phyloP scores from a whole-genome alignment of 2,329 filamentous ascomycete species.

The Nakataea oryzae region DNA sequence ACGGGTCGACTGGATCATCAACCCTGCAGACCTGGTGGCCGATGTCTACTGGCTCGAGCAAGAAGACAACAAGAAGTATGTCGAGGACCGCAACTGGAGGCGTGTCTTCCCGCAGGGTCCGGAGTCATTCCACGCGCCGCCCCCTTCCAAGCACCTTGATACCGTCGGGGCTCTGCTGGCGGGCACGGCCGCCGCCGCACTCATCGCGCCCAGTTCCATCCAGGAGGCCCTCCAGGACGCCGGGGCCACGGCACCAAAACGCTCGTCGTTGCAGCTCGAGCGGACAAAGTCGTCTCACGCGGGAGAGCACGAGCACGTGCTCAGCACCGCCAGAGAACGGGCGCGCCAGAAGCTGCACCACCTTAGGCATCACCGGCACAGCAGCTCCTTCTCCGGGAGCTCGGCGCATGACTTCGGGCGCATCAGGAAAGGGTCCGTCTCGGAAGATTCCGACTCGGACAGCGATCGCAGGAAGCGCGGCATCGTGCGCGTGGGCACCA shows the following conservation, averaged over 20 bases:
- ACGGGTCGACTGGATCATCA: slow-evolving; percentile 74
- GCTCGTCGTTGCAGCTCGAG: not conserved
- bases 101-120: slow-evolving; percentile 52
- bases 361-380: slow-evolving; percentile 43
- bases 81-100: slow-evolving; percentile 70
- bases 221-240: not conserved
- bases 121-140: slow-evolving; percentile 12
- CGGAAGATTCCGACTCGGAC: slow-evolving; percentile 51
- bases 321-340: slow-evolving; percentile 45
- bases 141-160: not conserved
- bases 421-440: slow-evolving; percentile 42
- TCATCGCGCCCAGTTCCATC: not conserved
- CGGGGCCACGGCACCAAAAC: not conserved
- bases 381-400: slow-evolving; percentile 28
- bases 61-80: slow-evolving; percentile 64
- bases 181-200: not conserved
- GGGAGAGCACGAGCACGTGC: slow-evolving; percentile 22
- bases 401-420: slow-evolving; percentile 39
- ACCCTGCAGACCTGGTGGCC: slow-evolving; percentile 76
- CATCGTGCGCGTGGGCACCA: slow-evolving; percentile 22
- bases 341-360: slow-evolving; percentile 51
- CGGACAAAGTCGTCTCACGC: not conserved
- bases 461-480: slow-evolving; percentile 31
- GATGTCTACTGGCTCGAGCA: slow-evolving; percentile 89
- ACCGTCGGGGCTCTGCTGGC: not conserved